A percentile compares a stretch with the other conserved stretches of the same genome.
These are phyloP conservation scores for Geotrichum restrictum DNA, from an alignment of 1,139 yeast species.

Conservation along the genomic window DNA sequence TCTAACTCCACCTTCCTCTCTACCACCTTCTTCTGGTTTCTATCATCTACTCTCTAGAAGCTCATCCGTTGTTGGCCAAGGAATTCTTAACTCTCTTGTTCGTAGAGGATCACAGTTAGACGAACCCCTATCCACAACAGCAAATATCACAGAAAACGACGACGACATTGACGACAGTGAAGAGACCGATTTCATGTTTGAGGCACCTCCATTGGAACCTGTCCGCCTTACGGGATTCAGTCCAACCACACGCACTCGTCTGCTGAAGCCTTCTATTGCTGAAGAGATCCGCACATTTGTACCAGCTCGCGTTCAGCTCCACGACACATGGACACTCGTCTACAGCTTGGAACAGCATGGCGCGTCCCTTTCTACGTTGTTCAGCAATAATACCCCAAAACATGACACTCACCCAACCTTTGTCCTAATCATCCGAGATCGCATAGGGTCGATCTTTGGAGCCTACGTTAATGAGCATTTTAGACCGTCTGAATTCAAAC, in stretches of 20 bases:
- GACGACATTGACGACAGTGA: not conserved
- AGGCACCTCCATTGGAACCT: conserved; percentile 46
- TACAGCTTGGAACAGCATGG: conserved; percentile 92
- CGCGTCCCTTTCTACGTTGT: conserved; percentile 74
- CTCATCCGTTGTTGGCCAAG: conserved; percentile 5
- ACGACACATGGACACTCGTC: conserved; percentile 68
- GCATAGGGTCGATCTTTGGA: conserved; percentile 65
- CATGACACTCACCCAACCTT: conserved; percentile 57
- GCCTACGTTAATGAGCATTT: conserved; percentile 74
- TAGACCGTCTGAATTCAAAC: conserved; percentile 51
- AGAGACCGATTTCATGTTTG: conserved; percentile 7
- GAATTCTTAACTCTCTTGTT: not conserved
- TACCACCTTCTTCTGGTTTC: not conserved
- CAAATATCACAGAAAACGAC: not conserved
- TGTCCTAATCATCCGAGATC: conserved; percentile 64
- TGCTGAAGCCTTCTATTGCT: conserved; percentile 60
- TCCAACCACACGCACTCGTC: conserved; percentile 50
- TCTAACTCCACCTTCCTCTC: not conserved
- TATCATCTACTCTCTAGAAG: not conserved
- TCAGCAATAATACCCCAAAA: conserved; percentile 41
- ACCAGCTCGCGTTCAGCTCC: conserved; percentile 75
- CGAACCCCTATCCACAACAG: not conserved
- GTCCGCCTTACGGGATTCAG: conserved; percentile 55
- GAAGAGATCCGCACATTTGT: conserved; percentile 67
- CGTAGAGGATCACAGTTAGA: conserved; percentile 1